Conservation (phyloP, 2,329 filamentous ascomycete genomes). For the Colletotrichum orchidophilum region DNA sequence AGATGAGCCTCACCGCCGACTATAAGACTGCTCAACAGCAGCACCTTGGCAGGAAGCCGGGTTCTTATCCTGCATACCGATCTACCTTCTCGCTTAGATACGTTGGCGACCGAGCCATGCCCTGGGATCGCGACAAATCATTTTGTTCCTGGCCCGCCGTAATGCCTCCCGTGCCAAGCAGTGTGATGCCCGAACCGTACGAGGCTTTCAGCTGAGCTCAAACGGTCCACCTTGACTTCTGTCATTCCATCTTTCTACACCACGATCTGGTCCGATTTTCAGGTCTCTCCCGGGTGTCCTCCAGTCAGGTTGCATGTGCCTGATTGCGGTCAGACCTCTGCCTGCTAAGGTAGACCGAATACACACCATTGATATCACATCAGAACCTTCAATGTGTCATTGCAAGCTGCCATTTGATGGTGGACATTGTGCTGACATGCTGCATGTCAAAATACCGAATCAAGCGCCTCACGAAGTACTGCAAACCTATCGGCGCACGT, state of each 20-base stretch:
- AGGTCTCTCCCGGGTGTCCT: neutral
- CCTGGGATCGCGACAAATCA: neutral
- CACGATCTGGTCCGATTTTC: neutral
- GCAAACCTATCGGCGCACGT: constrained; percentile 7
- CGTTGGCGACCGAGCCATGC: neutral
- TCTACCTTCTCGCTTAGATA: neutral
- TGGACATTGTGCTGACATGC: constrained; percentile 13
- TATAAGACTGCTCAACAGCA: neutral
- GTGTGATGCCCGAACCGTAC: neutral
- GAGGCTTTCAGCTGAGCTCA: neutral
- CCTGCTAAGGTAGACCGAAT: constrained; percentile 4
- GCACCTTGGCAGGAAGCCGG: neutral
- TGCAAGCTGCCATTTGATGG: constrained; percentile 1
- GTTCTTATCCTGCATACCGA: neutral
- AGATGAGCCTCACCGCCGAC: constrained; percentile 17
- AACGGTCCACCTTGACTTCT: neutral
- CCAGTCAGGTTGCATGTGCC: neutral
- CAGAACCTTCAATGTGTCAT: constrained; percentile 10
- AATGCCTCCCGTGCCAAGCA: neutral
- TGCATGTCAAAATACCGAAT: constrained; percentile 15
- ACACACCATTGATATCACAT: constrained; percentile 8
- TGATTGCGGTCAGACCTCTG: constrained; percentile 12
- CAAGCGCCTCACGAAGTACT: constrained; percentile 11
- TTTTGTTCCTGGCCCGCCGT: neutral
- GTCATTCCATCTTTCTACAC: neutral